Evolutionary conservation across 2,329 filamentous ascomycete genomes (phyloP).

Genomic region (Annulohypoxylon truncatum): DNA sequence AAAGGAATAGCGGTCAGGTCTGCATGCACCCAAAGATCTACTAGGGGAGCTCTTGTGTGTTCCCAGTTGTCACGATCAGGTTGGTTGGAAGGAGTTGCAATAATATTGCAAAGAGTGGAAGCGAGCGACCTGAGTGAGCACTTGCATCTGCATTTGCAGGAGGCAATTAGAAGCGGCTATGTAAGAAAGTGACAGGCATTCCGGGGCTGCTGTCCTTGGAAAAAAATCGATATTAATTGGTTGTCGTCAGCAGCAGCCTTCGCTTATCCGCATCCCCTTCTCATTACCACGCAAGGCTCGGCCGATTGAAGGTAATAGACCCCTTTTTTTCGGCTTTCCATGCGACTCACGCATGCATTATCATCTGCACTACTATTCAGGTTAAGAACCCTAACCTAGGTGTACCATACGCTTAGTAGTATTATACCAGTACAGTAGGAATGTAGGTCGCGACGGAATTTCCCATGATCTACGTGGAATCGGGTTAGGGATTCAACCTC

Average conservation of each 20-base stretch:
- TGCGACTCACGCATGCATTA: background rate
- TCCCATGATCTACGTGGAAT: conserved; percentile 28
- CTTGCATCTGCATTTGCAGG: conserved; percentile 40
- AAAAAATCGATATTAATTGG: conserved; percentile 31
- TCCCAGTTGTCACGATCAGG: conserved; percentile 19
- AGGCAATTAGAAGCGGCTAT: conserved; percentile 33
- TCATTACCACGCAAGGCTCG: conserved; percentile 25
- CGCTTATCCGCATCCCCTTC: conserved; percentile 32
- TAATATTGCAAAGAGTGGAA: conserved; percentile 21
- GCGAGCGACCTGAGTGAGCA: conserved; percentile 33
- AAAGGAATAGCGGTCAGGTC: conserved; percentile 40
- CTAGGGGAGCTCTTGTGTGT: conserved; percentile 19
- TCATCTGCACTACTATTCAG: conserved; percentile 11
- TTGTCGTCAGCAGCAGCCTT: conserved; percentile 23
- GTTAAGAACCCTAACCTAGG: conserved; percentile 22
- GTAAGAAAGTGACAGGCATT: conserved; percentile 23
- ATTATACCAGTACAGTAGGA: background rate
- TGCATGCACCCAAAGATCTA: conserved; percentile 22
- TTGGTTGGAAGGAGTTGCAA: conserved; percentile 23
- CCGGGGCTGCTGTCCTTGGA: conserved; percentile 11
- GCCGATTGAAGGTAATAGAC: conserved; percentile 17
- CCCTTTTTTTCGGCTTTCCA: conserved; percentile 17
- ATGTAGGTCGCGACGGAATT: conserved; percentile 19
- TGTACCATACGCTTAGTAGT: conserved; percentile 1
- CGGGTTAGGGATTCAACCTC: conserved; percentile 33